Base-by-base conservation (phyloP, 805 yeast genomes). In the Kluyveromyces dobzhanskii region DNA sequence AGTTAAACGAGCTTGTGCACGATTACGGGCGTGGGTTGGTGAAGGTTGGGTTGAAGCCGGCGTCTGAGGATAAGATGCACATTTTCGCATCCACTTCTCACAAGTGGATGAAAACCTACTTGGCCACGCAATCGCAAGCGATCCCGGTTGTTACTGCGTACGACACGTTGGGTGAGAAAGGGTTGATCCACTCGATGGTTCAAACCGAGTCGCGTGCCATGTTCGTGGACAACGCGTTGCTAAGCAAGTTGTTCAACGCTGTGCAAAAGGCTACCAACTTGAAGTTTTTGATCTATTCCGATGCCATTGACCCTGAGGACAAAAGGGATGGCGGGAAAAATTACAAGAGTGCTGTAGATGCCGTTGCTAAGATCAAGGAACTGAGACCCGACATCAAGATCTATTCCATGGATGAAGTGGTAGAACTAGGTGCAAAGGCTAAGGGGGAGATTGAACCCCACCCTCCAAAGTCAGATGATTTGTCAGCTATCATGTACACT, bases 121-220 rank as follows among this genome's bases (percentile, higher is more conserved):
- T 85, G 43, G 95, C 88, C 12, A 72, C 85, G 38, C 75, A 76
- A 51, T 68, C 87, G 38, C 96, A 86, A 62, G 65, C 73, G 36
- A 80, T 92, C 44, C 84, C 97, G 17, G 73, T 83, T 41, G 97
- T 87, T 30, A 92, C 98, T 12, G 97, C 98, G 28, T 92, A 92
- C 62, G 97, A 88, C 61, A 86, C 96, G 31, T 70, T 88, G 48
- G 97, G 97, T 42, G 94, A 86, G 62, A 71, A 73, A 27, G 95
- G 95, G 17, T 71, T 88, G 55, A 81, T 80, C 41, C 94, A 83
- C 63, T 87, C 97, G 3, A 70, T 92, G 55, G 70, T 73, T 30
- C 85, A 88, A 65, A 86, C 97, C 3, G 84, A 71, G 35, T 76
- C 95, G 19, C 69, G 63, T 39, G 94, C 80, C 17, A 69, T 92